Base-by-base conservation (phyloP, 371 early-diverging fungal genomes). In the Mortierella sp. region DNA sequence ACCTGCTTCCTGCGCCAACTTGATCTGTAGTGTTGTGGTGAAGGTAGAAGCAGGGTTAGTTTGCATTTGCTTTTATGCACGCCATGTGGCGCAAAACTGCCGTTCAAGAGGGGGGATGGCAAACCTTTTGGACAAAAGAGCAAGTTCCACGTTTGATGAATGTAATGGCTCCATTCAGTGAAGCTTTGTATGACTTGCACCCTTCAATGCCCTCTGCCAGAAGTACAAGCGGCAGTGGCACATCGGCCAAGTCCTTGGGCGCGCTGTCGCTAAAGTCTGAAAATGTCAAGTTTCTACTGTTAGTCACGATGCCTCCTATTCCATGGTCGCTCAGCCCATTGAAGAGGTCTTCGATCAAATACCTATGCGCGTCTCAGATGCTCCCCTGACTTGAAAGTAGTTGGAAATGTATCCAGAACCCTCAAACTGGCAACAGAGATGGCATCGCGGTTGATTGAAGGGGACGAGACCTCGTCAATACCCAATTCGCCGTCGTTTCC, bases 401-500 rank as follows among this genome's bases (percentile, higher is more conserved):
- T 74, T 81, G 1, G 90, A 87, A 8, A 91, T 72, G 3, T 88
- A 88, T 19, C 88, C 76, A 2, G 77, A 64, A 54, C 92, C 94
- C 55, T 96, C 96, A 96, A 88, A 40, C 94, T 92, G 14, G 94
- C 95, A 10, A 95, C 94, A 44, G 92, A 91, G 54, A 96, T 82
- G 11, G 90, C 94, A 48, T 90, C 89, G 6, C 73, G 74, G 5
- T 92, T 92, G 28, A 95, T 86, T 3, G 93, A 92, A 9, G 97
- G 97, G 0, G 94, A 79, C 0, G 91, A 90, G 0, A 91, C 89
- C 54, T 92, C 88, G 69, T 86, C 93, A 3, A 96, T 74, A 0
- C 97, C 97, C 21, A 89, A 86, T 1, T 83, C 82, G 8, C 96
- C 96, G 69, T 92, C 91, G 80, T 97, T 96, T 2, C 96, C 96